These are phyloP conservation scores for Grosmannia serpens DNA, from an alignment of 2,329 filamentous ascomycete genomes.

Conservation along the genomic window DNA sequence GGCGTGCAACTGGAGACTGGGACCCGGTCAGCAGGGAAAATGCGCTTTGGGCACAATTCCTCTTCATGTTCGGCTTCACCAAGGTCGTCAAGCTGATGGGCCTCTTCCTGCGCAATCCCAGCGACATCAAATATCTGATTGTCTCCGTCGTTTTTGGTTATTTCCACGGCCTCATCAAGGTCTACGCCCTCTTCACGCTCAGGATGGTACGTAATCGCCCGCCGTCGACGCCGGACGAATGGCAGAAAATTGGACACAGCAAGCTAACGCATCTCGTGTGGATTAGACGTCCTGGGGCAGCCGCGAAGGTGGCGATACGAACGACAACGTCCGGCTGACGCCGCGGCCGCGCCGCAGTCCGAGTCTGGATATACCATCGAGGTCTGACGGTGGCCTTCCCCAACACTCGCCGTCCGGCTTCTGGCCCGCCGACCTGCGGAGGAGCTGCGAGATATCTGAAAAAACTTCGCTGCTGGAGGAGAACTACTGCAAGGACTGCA, in stretches of 20 bases:
- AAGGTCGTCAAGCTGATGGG: slow-evolving; percentile 87
- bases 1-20: slow-evolving; percentile 56
- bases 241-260: no score
- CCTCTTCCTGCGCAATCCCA: slow-evolving; percentile 73
- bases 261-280: background rate
- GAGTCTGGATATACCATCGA: slow-evolving; percentile 29
- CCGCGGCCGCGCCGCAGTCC: slow-evolving; percentile 9
- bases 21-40: slow-evolving; percentile 37
- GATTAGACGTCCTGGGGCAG: slow-evolving; percentile 87
- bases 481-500: background rate
- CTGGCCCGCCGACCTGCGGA: background rate
- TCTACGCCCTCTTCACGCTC: slow-evolving; percentile 74
- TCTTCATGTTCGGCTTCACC: slow-evolving; percentile 71
- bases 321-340: slow-evolving; percentile 38
- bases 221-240: no score
- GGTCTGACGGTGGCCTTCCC: slow-evolving; percentile 2
- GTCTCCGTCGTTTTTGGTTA: slow-evolving; percentile 87
- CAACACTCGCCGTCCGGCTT: slow-evolving; percentile 1
- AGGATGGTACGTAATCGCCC: slow-evolving; percentile 53
- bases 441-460: slow-evolving; percentile 2
- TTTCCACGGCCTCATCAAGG: slow-evolving; percentile 84
- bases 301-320: slow-evolving; percentile 78
- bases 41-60: slow-evolving; percentile 49
- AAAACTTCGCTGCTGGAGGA: slow-evolving; percentile 6
- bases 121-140: slow-evolving; percentile 67